These are phyloP conservation scores for Metschnikowia reukaufii DNA, from an alignment of 805 yeast genomes.

Conservation along the genomic window DNA sequence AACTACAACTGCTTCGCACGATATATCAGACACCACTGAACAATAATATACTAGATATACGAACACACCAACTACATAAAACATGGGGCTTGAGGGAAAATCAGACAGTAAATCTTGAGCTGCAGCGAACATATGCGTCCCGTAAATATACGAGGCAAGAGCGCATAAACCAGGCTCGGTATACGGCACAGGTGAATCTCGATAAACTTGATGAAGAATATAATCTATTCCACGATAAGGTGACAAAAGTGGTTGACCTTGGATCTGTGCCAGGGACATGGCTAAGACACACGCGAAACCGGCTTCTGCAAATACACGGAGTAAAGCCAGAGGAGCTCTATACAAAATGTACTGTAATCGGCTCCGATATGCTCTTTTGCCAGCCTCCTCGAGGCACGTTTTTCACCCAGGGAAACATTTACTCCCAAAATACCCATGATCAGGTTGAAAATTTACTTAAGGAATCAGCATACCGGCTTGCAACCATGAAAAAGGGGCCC, in stretches of 20 bases:
- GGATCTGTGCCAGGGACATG: slow-evolving; percentile 46
- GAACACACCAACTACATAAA: too few relatives aligned
- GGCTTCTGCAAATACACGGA: slow-evolving; percentile 31
- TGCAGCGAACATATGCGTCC: slow-evolving; percentile 7
- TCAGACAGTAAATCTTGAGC: not conserved
- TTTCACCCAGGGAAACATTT: slow-evolving; percentile 84
- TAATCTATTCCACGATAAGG: slow-evolving; percentile 26
- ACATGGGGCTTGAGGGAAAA: too few relatives aligned
- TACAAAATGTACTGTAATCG: slow-evolving; percentile 35
- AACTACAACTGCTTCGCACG: too few relatives aligned
- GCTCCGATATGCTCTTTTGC: slow-evolving; percentile 63
- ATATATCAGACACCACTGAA: too few relatives aligned
- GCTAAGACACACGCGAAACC: slow-evolving; percentile 31
- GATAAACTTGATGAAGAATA: slow-evolving; percentile 30
- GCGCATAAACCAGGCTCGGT: slow-evolving; percentile 25
- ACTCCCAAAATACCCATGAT: slow-evolving; percentile 38
- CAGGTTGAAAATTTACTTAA: slow-evolving; percentile 14
- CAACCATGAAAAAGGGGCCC: not conserved
- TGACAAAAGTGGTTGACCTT: slow-evolving; percentile 36
- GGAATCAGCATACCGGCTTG: slow-evolving; percentile 12
- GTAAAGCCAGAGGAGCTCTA: slow-evolving; percentile 28
- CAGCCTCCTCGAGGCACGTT: slow-evolving; percentile 80
- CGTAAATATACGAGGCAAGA: slow-evolving; percentile 17
- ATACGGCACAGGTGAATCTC: slow-evolving; percentile 27
- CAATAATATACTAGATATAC: too few relatives aligned